These are phyloP conservation scores for Fusarium dimerum DNA, from an alignment of 2,329 filamentous ascomycete species.

Conservation along the genomic window DNA sequence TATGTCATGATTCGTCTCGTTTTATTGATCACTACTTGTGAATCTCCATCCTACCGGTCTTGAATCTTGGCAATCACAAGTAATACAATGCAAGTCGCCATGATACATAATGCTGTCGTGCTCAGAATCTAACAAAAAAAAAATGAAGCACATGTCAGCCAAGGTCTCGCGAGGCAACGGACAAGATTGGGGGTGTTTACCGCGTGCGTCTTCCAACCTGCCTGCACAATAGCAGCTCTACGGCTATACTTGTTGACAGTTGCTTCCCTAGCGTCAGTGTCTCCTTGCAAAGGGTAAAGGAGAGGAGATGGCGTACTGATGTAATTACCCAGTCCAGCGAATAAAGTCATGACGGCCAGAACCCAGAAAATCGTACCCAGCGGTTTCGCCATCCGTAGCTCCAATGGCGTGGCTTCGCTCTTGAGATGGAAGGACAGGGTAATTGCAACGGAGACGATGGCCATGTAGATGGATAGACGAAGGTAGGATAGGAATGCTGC, in stretches of 20 bases:
- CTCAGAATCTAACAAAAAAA: conserved; percentile 54
- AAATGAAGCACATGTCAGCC: not conserved
- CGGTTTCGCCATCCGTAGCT: conserved; percentile 77
- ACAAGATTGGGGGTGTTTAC: conserved; percentile 45
- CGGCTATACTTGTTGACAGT: conserved; percentile 79
- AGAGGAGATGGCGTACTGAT: conserved; percentile 56
- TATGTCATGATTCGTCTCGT: not conserved
- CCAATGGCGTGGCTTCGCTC: conserved; percentile 65
- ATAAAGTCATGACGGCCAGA: conserved; percentile 74
- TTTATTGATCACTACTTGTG: not conserved
- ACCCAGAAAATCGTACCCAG: conserved; percentile 88
- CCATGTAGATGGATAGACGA: conserved; percentile 85
- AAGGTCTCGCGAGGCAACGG: not conserved
- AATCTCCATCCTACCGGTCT: conserved; percentile 16
- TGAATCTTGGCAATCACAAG: conserved; percentile 49
- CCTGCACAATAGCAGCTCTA: conserved; percentile 82
- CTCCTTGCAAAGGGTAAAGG: not conserved
- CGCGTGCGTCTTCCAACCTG: conserved; percentile 87
- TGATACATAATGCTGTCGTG: conserved; percentile 61
- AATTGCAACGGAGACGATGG: conserved; percentile 86
- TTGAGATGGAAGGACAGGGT: conserved; percentile 92
- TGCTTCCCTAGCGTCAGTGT: conserved; percentile 39
- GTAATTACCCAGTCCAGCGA: conserved; percentile 82
- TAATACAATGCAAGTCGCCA: conserved; percentile 66
- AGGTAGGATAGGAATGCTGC: conserved; percentile 85